Conservation (phyloP, 2,329 filamentous ascomycete genomes). For the Thielaviopsis populi region DNA sequence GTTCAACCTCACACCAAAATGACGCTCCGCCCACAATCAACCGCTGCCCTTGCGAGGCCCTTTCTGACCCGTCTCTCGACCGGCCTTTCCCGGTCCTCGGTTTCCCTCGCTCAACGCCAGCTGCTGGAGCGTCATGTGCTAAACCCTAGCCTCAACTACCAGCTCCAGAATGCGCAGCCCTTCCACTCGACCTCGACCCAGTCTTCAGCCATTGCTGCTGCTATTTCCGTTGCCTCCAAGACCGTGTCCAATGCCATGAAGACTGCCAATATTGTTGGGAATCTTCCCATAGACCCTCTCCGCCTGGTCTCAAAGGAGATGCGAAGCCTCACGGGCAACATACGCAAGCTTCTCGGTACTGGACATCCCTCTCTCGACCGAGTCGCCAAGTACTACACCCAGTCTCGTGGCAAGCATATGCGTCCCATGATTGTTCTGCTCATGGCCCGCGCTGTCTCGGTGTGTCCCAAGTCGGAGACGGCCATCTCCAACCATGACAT, state of each 20-base stretch:
- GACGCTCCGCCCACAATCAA: conserved; percentile 12
- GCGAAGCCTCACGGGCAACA: conserved; percentile 88
- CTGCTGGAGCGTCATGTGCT: conserved; percentile 11
- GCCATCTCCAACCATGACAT: conserved; percentile 30
- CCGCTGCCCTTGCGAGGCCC: conserved; percentile 11
- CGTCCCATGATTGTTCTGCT: conserved; percentile 86
- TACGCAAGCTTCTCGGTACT: conserved; percentile 80
- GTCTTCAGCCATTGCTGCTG: conserved; percentile 59
- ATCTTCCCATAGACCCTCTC: conserved; percentile 72
- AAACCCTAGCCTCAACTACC: conserved; percentile 13
- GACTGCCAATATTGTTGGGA: conserved; percentile 40
- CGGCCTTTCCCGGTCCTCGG: conserved; percentile 6
- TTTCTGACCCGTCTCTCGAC: conserved; percentile 5
- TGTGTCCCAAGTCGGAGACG: conserved; percentile 43
- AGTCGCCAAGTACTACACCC: conserved; percentile 95
- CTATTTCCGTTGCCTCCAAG: conserved; percentile 54
- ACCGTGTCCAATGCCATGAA: conserved; percentile 54
- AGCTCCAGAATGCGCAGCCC: conserved; percentile 19
- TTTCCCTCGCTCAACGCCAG: conserved; percentile 8
- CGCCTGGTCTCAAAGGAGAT: conserved; percentile 89
- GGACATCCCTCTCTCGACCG: conserved; percentile 89
- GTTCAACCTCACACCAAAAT: conserved; percentile 6
- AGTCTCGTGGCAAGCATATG: conserved; percentile 91
- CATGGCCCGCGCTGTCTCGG: conserved; percentile 87
- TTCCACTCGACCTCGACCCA: conserved; percentile 33